phyloP scores from a whole-genome alignment of 177 flowering plant species.

The Vitis hybrid region DNA sequence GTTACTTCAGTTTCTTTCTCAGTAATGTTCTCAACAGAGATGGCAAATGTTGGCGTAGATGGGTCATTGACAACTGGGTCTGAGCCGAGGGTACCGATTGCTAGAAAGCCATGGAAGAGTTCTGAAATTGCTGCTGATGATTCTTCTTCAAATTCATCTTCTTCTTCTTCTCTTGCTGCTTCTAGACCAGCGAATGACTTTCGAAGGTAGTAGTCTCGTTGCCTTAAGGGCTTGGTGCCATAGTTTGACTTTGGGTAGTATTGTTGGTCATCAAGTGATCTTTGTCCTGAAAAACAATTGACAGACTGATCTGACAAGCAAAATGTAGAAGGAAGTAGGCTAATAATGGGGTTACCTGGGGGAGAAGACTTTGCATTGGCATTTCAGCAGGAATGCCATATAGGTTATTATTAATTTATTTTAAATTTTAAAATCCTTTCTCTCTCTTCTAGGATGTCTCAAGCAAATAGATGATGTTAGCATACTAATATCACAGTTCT shows the following conservation, averaged over 20 bases:
- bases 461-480: too few relatives aligned
- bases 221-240: constrained; percentile 32
- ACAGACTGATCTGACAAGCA: constrained; percentile 36
- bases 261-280: constrained; percentile 62
- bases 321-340: neutral
- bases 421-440: neutral
- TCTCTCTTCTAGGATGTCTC: neutral
- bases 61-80: constrained; percentile 43
- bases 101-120: constrained; percentile 79
- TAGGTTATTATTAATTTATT: neutral
- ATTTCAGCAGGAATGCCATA: neutral
- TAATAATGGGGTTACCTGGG: neutral
- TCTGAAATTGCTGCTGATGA: constrained; percentile 48
- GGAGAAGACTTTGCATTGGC: neutral
- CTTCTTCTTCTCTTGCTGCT: constrained; percentile 33
- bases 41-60: constrained; percentile 63
- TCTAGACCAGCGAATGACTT: constrained; percentile 63
- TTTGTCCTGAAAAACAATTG: constrained; percentile 56
- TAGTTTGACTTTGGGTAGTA: constrained; percentile 37
- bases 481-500: neutral
- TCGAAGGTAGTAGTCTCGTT: constrained; percentile 35
- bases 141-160: constrained; percentile 42
- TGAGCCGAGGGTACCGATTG: constrained; percentile 89
- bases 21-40: constrained; percentile 56
- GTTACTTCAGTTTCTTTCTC: constrained; percentile 73